phyloP scores from a whole-genome alignment of 352 stramenopile genomes.

The Phytophthora tubulina region DNA sequence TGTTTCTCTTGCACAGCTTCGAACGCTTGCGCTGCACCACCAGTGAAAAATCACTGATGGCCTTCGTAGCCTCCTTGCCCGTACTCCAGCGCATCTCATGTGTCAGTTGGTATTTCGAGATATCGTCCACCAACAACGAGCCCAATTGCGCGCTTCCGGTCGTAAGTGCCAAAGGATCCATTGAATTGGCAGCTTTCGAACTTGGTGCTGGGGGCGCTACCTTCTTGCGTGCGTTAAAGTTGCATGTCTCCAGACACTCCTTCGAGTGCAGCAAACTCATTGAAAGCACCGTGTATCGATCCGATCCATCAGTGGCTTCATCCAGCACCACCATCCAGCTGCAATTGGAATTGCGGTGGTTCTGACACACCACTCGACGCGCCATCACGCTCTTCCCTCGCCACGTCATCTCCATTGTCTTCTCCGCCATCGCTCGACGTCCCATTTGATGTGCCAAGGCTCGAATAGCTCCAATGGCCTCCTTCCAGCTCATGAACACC shows the following conservation, averaged over 20 bases:
- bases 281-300: conserved; percentile 64
- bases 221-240: conserved; percentile 76
- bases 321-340: conserved; percentile 72
- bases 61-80: conserved; percentile 81
- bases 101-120: conserved; percentile 75
- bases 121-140: conserved; percentile 65
- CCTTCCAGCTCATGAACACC: conserved; percentile 69
- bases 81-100: conserved; percentile 86
- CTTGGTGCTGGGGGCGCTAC: conserved; percentile 12
- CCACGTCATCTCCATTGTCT: conserved; percentile 53
- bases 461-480: conserved; percentile 60
- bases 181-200: no score
- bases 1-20: conserved; percentile 84
- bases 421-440: conserved; percentile 64
- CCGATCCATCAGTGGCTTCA: conserved; percentile 46
- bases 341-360: conserved; percentile 80
- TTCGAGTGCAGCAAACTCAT: conserved; percentile 73
- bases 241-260: conserved; percentile 81
- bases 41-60: conserved; percentile 80
- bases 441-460: conserved; percentile 66
- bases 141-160: background rate
- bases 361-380: conserved; percentile 72
- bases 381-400: conserved; percentile 56
- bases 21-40: conserved; percentile 85
- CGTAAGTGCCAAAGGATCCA: no score